phyloP scores from a whole-genome alignment of 1,284 basidiomycete species.

The Cryptococcus wingfieldii region DNA sequence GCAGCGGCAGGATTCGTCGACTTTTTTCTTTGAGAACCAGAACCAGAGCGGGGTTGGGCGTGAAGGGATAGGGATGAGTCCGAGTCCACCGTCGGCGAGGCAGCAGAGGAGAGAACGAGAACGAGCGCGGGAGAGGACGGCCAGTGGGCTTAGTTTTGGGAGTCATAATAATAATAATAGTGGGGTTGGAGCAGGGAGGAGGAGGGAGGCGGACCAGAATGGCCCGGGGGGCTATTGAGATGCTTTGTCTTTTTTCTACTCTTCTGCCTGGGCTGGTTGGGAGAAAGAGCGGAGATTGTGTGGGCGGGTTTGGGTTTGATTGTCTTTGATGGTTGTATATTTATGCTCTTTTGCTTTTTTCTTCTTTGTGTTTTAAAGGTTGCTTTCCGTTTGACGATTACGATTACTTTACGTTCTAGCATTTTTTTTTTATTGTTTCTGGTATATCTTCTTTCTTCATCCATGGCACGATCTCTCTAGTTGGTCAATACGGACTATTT shows the following conservation, averaged over 20 bases:
- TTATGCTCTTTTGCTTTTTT: neutral
- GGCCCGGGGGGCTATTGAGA: conserved; percentile 35
- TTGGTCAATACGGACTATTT: no score
- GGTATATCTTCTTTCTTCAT: no score
- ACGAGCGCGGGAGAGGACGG: neutral
- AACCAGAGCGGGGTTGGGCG: conserved; percentile 3
- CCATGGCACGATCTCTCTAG: no score
- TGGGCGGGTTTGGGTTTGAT: no score
- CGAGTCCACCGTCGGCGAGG: neutral
- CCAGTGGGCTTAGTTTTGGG: neutral
- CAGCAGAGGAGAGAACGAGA: neutral
- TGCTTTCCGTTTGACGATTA: neutral
- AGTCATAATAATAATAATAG: no score
- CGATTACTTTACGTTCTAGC: no score
- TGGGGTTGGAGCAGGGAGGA: conserved; percentile 20
- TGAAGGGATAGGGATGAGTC: no score
- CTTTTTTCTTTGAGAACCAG: neutral
- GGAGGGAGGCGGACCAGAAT: conserved; percentile 38
- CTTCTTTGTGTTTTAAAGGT: neutral
- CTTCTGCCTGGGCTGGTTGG: no score
- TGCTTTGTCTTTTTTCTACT: no score
- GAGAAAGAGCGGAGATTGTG: no score
- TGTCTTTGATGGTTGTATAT: no score
- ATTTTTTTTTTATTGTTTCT: no score
- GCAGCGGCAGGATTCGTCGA: neutral